A percentile compares a stretch with the other conserved stretches of the same genome.
phyloP scores from a whole-genome alignment of 1,139 yeast genomes.

The Candida tropicalis region DNA sequence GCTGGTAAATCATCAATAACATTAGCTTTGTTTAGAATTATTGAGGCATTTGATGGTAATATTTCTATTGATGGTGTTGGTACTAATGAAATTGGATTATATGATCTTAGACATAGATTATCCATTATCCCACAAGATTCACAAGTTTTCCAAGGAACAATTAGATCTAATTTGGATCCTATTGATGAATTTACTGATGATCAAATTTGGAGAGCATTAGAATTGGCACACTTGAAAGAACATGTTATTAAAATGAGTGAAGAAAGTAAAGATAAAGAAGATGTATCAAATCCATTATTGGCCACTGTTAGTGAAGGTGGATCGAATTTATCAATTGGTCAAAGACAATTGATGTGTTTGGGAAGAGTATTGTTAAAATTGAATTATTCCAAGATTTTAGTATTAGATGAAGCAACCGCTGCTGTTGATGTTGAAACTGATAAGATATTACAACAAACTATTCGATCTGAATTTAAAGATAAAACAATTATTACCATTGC shows the following conservation, averaged over 20 bases:
- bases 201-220: conserved; percentile 83
- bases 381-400: conserved; percentile 34
- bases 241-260: conserved; percentile 67
- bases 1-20: conserved; percentile 96
- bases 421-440: conserved; percentile 98
- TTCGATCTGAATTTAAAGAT: conserved; percentile 79
- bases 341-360: conserved; percentile 39
- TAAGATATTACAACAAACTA: conserved; percentile 81
- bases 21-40: conserved; percentile 83
- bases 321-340: conserved; percentile 40
- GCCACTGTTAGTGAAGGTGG: conserved; percentile 55
- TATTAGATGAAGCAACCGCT: conserved; percentile 90
- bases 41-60: conserved; percentile 75
- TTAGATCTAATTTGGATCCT: conserved; percentile 90
- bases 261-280: conserved; percentile 20
- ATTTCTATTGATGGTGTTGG: conserved; percentile 74
- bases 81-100: conserved; percentile 73
- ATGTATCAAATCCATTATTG: conserved; percentile 53
- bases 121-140: conserved; percentile 98
- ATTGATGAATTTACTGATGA: conserved; percentile 68
- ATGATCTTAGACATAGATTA: conserved; percentile 79
- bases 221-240: conserved; percentile 77
- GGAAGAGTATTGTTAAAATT: conserved; percentile 55
- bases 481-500: conserved; percentile 94
- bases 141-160: conserved; percentile 91